Evolutionary conservation across 495 filamentous ascomycete genomes (phyloP).

Genomic region (Hamigera avellanea): DNA sequence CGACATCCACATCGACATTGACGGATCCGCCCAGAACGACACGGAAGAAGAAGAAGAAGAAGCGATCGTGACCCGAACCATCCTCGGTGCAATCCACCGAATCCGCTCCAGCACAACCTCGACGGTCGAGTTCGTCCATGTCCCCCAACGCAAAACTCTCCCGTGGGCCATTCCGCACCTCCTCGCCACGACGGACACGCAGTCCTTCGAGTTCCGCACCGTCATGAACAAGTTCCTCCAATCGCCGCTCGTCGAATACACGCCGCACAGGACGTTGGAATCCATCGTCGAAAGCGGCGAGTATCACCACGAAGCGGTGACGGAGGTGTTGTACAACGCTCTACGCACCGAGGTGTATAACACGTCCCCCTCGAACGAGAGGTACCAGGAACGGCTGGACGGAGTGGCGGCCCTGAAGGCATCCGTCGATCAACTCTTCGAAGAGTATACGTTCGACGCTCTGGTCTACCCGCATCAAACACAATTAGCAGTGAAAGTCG

Average conservation of each 20-base stretch:
- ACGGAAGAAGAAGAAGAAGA: no score
- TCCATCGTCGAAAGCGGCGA: slow-evolving; percentile 46
- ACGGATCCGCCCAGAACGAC: slow-evolving; percentile 26
- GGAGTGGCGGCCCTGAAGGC: slow-evolving; percentile 36
- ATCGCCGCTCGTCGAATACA: slow-evolving; percentile 13
- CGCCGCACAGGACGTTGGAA: slow-evolving; percentile 25
- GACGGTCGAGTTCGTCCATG: slow-evolving; percentile 19
- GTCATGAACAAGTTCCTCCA: slow-evolving; percentile 34
- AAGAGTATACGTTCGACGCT: slow-evolving; percentile 36
- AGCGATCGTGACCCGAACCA: slow-evolving; percentile 36
- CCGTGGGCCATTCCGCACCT: slow-evolving; percentile 41
- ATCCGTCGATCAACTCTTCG: slow-evolving; percentile 36
- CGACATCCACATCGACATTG: slow-evolving; percentile 39
- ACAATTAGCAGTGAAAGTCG: slow-evolving; percentile 48
- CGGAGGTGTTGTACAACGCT: slow-evolving; percentile 24
- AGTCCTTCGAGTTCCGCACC: slow-evolving; percentile 45
- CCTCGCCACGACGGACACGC: slow-evolving; percentile 35
- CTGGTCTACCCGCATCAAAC: slow-evolving; percentile 56
- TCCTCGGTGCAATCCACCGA: slow-evolving; percentile 24
- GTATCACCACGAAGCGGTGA: slow-evolving; percentile 35
- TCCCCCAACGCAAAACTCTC: slow-evolving; percentile 33
- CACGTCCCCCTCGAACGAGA: slow-evolving; percentile 19
- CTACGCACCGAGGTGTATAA: slow-evolving; percentile 8
- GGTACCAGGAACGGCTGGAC: slow-evolving; percentile 29
- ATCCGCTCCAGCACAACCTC: slow-evolving; percentile 13